Conservation (phyloP, 2,329 filamentous ascomycete genomes). For the Xylaria sp. region DNA sequence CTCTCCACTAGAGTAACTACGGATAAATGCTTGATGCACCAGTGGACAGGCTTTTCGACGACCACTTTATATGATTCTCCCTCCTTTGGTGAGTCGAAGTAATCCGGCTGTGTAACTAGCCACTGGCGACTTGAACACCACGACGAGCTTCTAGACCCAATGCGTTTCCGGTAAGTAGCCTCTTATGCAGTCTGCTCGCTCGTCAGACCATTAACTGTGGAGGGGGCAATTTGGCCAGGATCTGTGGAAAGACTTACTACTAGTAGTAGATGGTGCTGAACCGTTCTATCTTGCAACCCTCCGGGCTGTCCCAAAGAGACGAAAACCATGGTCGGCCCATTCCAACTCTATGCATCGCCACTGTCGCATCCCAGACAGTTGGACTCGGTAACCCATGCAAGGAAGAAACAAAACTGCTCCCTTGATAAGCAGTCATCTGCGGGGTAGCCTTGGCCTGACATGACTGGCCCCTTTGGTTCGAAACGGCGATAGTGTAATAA, state of each 20-base stretch:
- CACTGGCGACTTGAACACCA: conserved; percentile 3
- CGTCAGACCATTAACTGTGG: conserved; percentile 22
- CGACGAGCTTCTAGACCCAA: background rate
- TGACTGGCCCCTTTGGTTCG: conserved; percentile 17
- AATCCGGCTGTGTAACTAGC: background rate
- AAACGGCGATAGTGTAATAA: background rate
- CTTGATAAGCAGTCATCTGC: conserved; percentile 38
- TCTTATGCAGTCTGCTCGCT: background rate
- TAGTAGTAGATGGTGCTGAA: background rate
- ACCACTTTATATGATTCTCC: background rate
- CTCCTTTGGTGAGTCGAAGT: background rate
- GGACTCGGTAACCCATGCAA: conserved; percentile 32
- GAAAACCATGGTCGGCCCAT: conserved; percentile 20
- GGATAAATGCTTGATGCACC: background rate
- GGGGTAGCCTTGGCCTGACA: conserved; percentile 27
- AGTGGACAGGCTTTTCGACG: background rate
- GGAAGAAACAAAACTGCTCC: conserved; percentile 11
- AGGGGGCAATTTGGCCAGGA: background rate
- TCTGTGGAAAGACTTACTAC: conserved; percentile 1
- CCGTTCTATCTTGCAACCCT: conserved; percentile 28
- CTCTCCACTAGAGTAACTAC: background rate
- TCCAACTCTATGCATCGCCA: conserved; percentile 25
- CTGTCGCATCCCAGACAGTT: conserved; percentile 31
- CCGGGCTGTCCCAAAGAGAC: background rate
- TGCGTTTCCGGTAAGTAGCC: no score